Evolutionary conservation across 805 yeast genomes (phyloP), one percentile per base, ranked within the genome.

Genomic region (Saccharomycopsis vini): DNA sequence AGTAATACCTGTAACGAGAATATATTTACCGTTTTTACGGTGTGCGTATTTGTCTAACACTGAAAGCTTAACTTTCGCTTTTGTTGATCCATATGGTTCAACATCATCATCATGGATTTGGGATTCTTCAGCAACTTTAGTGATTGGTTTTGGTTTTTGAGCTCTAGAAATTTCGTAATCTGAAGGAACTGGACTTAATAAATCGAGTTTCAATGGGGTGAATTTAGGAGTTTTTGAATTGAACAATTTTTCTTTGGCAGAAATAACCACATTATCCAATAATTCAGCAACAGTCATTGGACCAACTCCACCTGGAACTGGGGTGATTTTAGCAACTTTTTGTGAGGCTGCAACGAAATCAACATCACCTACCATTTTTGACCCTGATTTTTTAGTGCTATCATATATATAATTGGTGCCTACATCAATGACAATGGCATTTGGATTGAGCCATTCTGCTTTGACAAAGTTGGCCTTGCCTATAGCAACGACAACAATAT

Each of bases 221-320:
- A 62, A 63, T 26, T 51, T 50, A 34, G 56, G 55, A 26, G 52
- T 35, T 43, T 56, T 54, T 9, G 57, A 54, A 20, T 6, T 10
- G n/a, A 9, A 15, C 10, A 16, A 12, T 7, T n/a, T 10, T 16
- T 30, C n/a, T 59, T 78, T 71, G 32, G 92, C 89, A 41, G 89
- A 81, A 44, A 68, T 63, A 31, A 78, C 66, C 23, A 83, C 88
- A 59, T 84, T 84, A 52, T 77, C 77, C 60, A 81, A 74, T 45
- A 84, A 67, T 77, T 80, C 79, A 22, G 92, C 92, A 37, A 84
- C 90, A 12, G 94, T 84, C 94, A 84, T 84, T 58, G 94, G 94
- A 42, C 94, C 94, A 51, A 84, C 94, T 52, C 94, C 94, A 60
- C 94, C 94, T 42, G 94, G 94, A 46, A 84, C 94, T 7, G 94